Base-by-base conservation (phyloP, 2,329 filamentous ascomycete genomes). In the Pseudodiploospora longispora region DNA sequence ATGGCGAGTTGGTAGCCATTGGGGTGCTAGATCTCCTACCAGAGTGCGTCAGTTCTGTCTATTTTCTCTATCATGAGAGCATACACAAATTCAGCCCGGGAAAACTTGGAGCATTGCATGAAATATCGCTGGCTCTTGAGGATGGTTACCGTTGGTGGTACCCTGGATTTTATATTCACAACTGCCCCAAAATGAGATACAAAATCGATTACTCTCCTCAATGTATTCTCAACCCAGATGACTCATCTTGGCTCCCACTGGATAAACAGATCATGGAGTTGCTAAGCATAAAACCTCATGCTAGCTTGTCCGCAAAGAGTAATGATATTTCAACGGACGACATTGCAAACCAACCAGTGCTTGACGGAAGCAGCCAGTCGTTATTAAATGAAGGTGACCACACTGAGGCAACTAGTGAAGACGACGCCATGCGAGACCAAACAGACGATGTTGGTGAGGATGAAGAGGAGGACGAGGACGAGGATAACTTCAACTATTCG, bases 111-210 rank as follows among this genome's bases (percentile, higher is more conserved):
- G 87, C 86, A 1, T 60, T 91, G 49, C 70, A 82, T 49, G 87
- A 93, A 62, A 84, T 87, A 48, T 71, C 80, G 0, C 61, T 93
- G 29, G 83, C 86, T 0, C 65, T 73, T 3, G 85, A 91, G 56
- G 70, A 69, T 5, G 82, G 78, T 0, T 89, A 90, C 54, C 67
- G 74, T 36, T 88, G 79, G 71, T 93, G 87, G 75, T 93, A 91
- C 63, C 83, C 75, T 5, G 82, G 87, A 5, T 91, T 81, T 62
- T 93, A 91, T 55, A 91, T 93, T 47, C 85, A 90, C 60, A 80
- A 69, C 43, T 91, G 86, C 55, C 72, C 76, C 42, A 93, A 93
- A 68, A 91, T 93, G 87, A 73, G 74, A 53, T 93, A 93, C 69
- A 93, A 93, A 68, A 83, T 82, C 46, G 83, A 89, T 57, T 93